Evolutionary conservation across 306 rosid species (phyloP), one percentile per base, ranked within the genome.

Genomic region (Prinsepia uniflora): DNA sequence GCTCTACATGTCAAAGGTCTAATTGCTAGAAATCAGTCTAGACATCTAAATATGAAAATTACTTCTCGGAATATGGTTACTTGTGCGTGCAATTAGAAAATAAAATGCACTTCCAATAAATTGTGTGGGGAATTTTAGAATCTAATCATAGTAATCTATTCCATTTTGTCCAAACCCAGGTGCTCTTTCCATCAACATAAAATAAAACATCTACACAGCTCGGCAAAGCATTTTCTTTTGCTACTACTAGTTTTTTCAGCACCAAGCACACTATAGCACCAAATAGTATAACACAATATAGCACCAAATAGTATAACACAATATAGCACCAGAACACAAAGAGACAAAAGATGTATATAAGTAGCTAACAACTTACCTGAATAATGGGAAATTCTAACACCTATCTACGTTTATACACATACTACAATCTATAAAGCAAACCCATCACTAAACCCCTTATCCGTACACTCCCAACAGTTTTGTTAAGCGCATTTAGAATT

Each of bases 331-430:
- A 57, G 1, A 13, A 69, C 9, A 14, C 7, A 59, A 40, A 19
- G 43, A 20, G 39, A 42, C n/a, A 61, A 61, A 48, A 19, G 2
- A 40, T 14, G 50, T 20, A 20, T 11, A 54, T 40, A 75, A 52
- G 24, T 18, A n/a, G 10, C 65, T 11, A 15, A 24, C 54, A 54
- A 47, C 76, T 30, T 39, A 88, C 98, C 99, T 95, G 99, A 67
- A 91, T 82, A 74, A 95, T 91, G 68, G 99, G 99, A 48, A 95
- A 95, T 47, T 75, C 85, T 75, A 95, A 70, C 77, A 89, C 82
- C 97, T 96, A 95, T 44, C 96, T 76, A 15, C 89, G 88, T 42
- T 76, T 85, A 45, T 82, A 89, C 61, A 89, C 83, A 68, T 84
- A 95, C 68, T 82, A 85, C 71, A 76, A 63, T 1, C 91, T 96